Evolutionary conservation across 139 green algal species (phyloP).

Genomic region (Monoraphidium neglectum): DNA sequence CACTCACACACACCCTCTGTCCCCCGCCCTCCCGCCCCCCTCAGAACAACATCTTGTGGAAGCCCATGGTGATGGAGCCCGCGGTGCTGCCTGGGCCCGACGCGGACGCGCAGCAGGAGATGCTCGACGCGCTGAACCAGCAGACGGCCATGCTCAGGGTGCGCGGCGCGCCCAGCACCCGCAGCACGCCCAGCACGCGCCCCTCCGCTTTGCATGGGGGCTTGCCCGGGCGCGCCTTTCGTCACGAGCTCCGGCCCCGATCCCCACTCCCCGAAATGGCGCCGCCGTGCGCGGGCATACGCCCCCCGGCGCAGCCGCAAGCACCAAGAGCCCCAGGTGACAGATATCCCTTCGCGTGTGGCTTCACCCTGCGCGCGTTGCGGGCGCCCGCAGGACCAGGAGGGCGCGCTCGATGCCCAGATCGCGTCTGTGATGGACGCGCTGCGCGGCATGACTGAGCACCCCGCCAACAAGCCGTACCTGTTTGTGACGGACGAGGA

Average conservation of each 20-base stretch:
- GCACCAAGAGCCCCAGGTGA: no score
- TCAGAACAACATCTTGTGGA: slow-evolving; percentile 61
- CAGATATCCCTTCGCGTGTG: no score
- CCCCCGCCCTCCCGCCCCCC: no score
- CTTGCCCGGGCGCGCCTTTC: no score
- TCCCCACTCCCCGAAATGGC: no score
- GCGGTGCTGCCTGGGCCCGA: not conserved
- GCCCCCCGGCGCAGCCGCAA: no score
- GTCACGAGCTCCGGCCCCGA: no score
- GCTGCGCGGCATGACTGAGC: slow-evolving; percentile 38
- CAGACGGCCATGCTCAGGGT: slow-evolving; percentile 40
- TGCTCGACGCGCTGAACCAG: slow-evolving; percentile 14
- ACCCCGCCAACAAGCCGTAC: slow-evolving; percentile 53
- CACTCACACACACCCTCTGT: no score
- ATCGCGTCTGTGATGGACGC: slow-evolving; percentile 42
- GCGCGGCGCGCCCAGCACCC: not conserved
- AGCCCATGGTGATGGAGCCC: slow-evolving; percentile 2
- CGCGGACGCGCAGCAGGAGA: slow-evolving; percentile 12
- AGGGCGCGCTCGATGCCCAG: slow-evolving; percentile 51
- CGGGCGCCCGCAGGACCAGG: slow-evolving; percentile 43
- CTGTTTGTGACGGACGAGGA: slow-evolving; percentile 86
- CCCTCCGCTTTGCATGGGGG: no score
- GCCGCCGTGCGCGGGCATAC: not conserved
- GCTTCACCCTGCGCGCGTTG: no score
- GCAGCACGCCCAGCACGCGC: no score